Evolutionary conservation across 257 asterid species (phyloP), one percentile per base, ranked within the genome.

Genomic region (Solanum chiquidenum): DNA sequence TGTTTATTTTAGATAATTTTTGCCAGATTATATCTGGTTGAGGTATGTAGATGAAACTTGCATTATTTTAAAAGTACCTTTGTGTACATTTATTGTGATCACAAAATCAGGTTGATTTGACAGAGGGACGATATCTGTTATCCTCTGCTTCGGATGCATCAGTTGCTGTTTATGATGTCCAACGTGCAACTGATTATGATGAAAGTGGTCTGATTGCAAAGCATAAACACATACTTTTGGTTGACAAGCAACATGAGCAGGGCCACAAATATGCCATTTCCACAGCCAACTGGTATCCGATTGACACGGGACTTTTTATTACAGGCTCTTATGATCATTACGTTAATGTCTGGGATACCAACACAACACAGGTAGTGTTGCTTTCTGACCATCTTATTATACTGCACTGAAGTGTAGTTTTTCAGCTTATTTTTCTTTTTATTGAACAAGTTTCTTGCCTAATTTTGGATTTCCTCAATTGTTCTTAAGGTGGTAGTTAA

Each of bases 41-140:
- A 3, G 69, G 18, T 86, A 77, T 52, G 60, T 89, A 87, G 42
- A 86, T 74, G 64, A 75, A 25, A 83, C 62, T 71, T 89, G 69
- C 68, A 74, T 75, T 68, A 90, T 88, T 86, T 83, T 89, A 76
- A 90, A 91, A 87, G 87, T 37, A 46, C 85, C 52, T 76, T 80
- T 90, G 88, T 91, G 93, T 90, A 88, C 93, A 84, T 72, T 89
- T 87, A 27, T 91, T 90, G 74, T 89, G 94, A 92, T 93, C 93
- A 93, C 94, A 91, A 92, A 92, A 90, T 93, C 98, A 95, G 99
- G 98, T 96, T 93, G 99, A 97, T 94, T 94, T 97, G 96, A 97
- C 98, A 89, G 99, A 96, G 93, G 95, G 98, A 29, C 93, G 99
- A 69, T 97, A 97, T 91, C 93, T 97, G 86, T 90, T 97, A 69